These are phyloP conservation scores for Physcia stellaris DNA, from an alignment of 495 filamentous ascomycete species.

Conservation along the genomic window DNA sequence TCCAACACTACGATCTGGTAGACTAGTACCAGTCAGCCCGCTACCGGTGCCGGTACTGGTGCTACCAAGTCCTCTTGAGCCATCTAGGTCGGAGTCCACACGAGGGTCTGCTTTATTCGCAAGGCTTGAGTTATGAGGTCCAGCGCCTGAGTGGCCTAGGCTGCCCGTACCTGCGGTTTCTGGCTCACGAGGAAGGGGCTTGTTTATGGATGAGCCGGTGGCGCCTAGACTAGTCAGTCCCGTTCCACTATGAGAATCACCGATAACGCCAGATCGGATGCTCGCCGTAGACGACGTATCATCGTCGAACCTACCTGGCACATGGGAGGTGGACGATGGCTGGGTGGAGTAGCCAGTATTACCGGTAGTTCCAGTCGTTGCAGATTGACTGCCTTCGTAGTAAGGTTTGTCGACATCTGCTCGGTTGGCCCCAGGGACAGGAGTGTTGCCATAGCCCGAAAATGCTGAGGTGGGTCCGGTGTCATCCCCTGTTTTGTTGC, in stretches of 20 bases:
- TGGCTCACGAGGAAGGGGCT: slow-evolving; percentile 30
- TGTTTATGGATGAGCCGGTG: slow-evolving; percentile 28
- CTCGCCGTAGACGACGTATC: slow-evolving; percentile 26
- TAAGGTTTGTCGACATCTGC: no score
- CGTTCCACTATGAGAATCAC: slow-evolving; percentile 9
- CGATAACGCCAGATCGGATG: slow-evolving; percentile 35
- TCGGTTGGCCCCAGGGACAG: no score
- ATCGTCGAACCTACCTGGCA: slow-evolving; percentile 14
- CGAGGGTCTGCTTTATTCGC: slow-evolving; percentile 34
- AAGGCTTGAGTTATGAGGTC: slow-evolving; percentile 28
- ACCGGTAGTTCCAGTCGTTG: no score
- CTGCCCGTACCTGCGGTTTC: slow-evolving; percentile 11
- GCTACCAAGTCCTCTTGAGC: slow-evolving; percentile 9
- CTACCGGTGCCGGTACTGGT: neutral
- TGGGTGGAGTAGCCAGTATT: slow-evolving; percentile 5
- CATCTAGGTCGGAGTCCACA: slow-evolving; percentile 26
- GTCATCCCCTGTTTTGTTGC: slow-evolving; percentile 6
- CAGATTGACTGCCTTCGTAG: no score
- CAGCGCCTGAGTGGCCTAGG: slow-evolving; percentile 16
- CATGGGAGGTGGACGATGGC: slow-evolving; percentile 10
- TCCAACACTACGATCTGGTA: slow-evolving; percentile 10
- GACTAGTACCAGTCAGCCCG: slow-evolving; percentile 5
- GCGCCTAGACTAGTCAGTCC: slow-evolving; percentile 20
- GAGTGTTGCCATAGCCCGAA: no score
- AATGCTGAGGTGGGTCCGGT: slow-evolving; percentile 1